Conservation (phyloP, 352 stramenopile species). For the Phytopythium ostracodes region DNA sequence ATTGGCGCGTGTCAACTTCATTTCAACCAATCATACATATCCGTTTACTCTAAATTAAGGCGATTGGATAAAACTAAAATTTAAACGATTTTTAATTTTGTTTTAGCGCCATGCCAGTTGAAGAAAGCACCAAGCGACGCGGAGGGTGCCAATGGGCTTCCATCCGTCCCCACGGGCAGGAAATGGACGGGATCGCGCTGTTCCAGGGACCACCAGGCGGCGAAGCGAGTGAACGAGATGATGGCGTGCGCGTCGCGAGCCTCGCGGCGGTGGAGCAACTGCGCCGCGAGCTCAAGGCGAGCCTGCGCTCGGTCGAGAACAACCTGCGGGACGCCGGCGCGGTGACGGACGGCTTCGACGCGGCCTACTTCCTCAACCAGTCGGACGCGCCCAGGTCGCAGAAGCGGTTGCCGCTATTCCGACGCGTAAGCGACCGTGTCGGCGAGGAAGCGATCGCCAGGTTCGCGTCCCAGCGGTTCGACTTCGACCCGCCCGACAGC, state of each 20-base stretch:
- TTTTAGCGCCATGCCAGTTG: too few species aligned
- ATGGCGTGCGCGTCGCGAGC: conserved; percentile 14
- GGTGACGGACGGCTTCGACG: conserved; percentile 44
- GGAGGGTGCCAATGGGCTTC: background rate
- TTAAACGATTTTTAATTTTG: too few species aligned
- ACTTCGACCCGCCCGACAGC: conserved; percentile 41
- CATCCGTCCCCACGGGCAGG: background rate
- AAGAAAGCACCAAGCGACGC: background rate
- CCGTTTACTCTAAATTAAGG: background rate
- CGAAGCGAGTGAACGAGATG: conserved; percentile 11
- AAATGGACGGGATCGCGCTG: background rate
- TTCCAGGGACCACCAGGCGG: background rate
- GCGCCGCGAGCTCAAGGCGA: conserved; percentile 28
- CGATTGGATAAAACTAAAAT: conserved; percentile 4
- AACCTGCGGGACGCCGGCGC: conserved; percentile 44
- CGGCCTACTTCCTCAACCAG: conserved; percentile 40
- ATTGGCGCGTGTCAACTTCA: conserved; percentile 1
- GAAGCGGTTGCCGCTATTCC: conserved; percentile 31
- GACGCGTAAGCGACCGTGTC: conserved; percentile 13
- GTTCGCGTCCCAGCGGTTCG: conserved; percentile 26
- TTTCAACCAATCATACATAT: conserved; percentile 15
- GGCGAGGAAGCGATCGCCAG: conserved; percentile 12
- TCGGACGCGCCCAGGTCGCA: conserved; percentile 13
- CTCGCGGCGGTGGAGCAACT: conserved; percentile 32
- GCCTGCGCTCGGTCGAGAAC: conserved; percentile 32